Evolutionary conservation across 2,329 filamentous ascomycete genomes (phyloP), one percentile per base, ranked within the genome.

Genomic region (Aspergillus pseudoviridinutans): DNA sequence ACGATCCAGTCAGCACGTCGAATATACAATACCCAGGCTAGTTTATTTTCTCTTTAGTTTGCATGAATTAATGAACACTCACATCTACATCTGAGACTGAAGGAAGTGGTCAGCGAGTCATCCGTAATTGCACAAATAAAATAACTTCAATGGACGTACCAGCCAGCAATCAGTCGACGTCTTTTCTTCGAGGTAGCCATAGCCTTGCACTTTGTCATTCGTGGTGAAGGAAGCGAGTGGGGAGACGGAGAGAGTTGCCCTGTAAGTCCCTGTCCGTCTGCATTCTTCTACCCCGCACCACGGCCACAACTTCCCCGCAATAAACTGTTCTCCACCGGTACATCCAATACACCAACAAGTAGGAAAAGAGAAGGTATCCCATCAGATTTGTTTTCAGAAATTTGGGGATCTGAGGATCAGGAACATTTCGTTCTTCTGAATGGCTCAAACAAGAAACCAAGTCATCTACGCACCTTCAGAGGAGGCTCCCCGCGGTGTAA

Each of bases 31-130:
- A 3, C 14, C 1, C 14, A 14, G 32, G 49, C 3, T 38, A 25
- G 24, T 25, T 25, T 25, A 17, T n/a, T 7, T 7, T 35, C 4
- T 17, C 32, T 3, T 5, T 35, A 2, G 32, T 35, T 12, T 17
- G 32, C 32, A 35, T 12, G 2, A 41, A 35, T 41, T 28, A 20
- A 41, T 8, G 5, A 17, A 17, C 42, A 56, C 62, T 56, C 60
- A 68, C 66, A 47, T 24, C 66, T 63, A 61, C 66, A 68, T 58
- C 66, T 57, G 46, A 62, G 61, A 50, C 66, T 68, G 52, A 9
- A 24, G 17, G 6, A 44, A 24, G 14, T 10, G 5, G 51, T 58
- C 50, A 58, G 56, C 42, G 6, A 17, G 32, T 17, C 27, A 25
- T 4, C 7, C 7, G 14, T 24, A 8, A 22, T 29, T 12, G 24